A percentile compares a stretch with the other conserved stretches of the same genome.
phyloP scores from a whole-genome alignment of 331 rosid genomes.

The Stylosanthes scabra region DNA sequence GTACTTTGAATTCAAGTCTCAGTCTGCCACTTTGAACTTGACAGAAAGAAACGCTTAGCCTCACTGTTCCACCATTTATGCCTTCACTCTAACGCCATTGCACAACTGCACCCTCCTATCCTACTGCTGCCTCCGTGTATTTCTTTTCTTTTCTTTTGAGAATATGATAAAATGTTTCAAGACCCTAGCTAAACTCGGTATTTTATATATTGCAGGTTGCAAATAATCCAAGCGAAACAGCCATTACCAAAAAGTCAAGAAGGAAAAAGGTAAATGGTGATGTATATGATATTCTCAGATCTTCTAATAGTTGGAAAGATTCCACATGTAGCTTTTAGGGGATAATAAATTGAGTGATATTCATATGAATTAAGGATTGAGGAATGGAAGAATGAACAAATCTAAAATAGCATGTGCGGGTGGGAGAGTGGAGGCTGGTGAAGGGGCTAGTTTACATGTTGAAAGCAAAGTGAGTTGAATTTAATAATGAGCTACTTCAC shows the following conservation, averaged over 20 bases:
- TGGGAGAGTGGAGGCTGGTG: no score
- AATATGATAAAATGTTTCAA: not conserved
- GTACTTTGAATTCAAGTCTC: no score
- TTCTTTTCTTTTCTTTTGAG: not conserved
- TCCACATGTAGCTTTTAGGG: no score
- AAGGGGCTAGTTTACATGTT: no score
- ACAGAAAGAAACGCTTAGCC: not conserved
- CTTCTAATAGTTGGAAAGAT: no score
- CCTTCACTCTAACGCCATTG: not conserved
- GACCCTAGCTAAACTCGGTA: conserved; percentile 9
- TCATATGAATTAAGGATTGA: conserved; percentile 20
- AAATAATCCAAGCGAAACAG: conserved; percentile 50
- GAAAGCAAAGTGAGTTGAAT: no score
- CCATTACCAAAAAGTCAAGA: conserved; percentile 62
- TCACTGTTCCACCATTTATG: not conserved
- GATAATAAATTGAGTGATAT: no score
- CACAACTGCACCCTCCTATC: not conserved
- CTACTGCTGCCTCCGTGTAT: no score
- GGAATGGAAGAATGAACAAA: not conserved
- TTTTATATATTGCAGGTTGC: conserved; percentile 51
- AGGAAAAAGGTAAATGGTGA: conserved; percentile 45
- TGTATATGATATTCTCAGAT: not conserved
- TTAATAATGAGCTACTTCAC: no score
- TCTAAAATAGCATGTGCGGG: no score
- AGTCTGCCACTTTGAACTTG: not conserved